A percentile compares a stretch with the other conserved stretches of the same genome.
phyloP scores from a whole-genome alignment of 768 basidiomycete genomes.

The Kwoniella mangroviensis region DNA sequence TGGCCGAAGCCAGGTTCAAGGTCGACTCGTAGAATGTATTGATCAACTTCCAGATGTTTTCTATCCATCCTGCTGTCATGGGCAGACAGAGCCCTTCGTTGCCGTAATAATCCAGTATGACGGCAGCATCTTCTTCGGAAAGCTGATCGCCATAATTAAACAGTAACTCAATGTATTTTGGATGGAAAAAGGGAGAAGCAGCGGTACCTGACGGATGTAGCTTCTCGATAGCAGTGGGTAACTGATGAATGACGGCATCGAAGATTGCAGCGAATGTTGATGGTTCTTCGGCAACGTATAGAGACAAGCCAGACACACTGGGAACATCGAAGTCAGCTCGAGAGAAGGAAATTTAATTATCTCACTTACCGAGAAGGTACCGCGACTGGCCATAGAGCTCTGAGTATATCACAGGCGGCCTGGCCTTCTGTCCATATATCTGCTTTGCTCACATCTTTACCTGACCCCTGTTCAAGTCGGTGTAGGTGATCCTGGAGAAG shows the following conservation, averaged over 20 bases:
- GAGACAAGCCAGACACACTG: conserved; percentile 9
- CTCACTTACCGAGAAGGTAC: conserved; percentile 38
- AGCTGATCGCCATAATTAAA: conserved; percentile 56
- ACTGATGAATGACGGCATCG: conserved; percentile 40
- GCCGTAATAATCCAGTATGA: conserved; percentile 54
- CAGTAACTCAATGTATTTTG: conserved; percentile 54
- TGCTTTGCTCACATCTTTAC: conserved; percentile 23
- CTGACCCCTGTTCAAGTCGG: conserved; percentile 27
- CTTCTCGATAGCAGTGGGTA: conserved; percentile 44
- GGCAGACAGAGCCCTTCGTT: conserved; percentile 55
- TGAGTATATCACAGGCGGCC: conserved; percentile 43
- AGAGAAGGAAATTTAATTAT: neutral
- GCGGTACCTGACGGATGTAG: conserved; percentile 40
- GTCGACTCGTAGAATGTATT: conserved; percentile 44
- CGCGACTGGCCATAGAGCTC: conserved; percentile 33
- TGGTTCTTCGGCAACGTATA: conserved; percentile 21
- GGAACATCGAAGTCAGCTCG: neutral
- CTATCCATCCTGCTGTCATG: conserved; percentile 53
- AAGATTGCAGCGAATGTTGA: conserved; percentile 34
- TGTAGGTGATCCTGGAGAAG: conserved; percentile 52
- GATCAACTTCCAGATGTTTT: conserved; percentile 54
- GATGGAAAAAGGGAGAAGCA: conserved; percentile 42
- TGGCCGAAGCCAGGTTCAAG: conserved; percentile 17
- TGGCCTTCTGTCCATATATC: conserved; percentile 51
- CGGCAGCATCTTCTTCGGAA: conserved; percentile 43